Conservation (phyloP, 2,329 filamentous ascomycete genomes). For the Monosporascus cannonballus region DNA sequence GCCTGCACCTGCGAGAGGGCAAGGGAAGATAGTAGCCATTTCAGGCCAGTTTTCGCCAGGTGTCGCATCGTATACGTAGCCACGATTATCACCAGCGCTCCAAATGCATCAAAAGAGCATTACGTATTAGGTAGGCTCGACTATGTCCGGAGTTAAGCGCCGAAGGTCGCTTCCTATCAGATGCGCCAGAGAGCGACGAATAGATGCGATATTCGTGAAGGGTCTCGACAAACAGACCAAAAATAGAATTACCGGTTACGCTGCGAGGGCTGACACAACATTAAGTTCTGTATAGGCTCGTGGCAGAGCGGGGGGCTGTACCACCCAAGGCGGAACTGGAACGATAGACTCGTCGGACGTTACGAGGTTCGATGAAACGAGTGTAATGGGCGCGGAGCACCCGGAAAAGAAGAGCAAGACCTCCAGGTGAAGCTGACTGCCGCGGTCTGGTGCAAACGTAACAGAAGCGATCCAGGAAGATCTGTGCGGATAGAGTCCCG, state of each 20-base stretch:
- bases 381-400: conserved; percentile 50
- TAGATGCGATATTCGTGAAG: neutral
- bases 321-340: neutral
- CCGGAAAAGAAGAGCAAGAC: conserved; percentile 13
- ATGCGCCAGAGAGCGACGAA: neutral
- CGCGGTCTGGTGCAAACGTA: neutral
- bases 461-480: no score
- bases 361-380: conserved; percentile 33
- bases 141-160: neutral
- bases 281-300: neutral
- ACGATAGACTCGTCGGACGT: neutral
- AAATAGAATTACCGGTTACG: neutral
- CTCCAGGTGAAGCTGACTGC: neutral
- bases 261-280: neutral
- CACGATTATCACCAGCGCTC: conserved; percentile 11
- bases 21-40: conserved; percentile 42
- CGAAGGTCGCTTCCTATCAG: no score
- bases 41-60: conserved; percentile 20
- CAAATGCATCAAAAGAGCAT: conserved; percentile 11
- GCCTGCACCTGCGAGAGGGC: conserved; percentile 49
- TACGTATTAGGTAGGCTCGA: neutral
- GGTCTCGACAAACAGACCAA: neutral
- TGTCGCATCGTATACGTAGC: conserved; percentile 18
- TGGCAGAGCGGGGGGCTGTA: neutral
- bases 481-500: no score